These are phyloP conservation scores for Aspergillus flavus DNA, from an alignment of 2,329 filamentous ascomycete species.

Conservation along the genomic window DNA sequence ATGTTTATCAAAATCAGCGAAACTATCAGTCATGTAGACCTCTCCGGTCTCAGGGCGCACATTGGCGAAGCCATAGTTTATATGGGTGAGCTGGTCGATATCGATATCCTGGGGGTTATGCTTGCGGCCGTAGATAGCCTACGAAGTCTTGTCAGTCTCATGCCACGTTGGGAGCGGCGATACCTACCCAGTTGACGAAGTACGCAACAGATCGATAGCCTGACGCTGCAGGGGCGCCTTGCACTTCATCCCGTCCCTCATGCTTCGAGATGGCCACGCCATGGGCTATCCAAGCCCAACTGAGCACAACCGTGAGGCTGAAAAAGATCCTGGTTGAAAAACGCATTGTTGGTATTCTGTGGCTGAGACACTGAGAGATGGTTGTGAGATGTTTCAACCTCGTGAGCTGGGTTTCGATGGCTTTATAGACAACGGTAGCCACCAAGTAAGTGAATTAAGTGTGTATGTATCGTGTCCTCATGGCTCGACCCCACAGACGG, in stretches of 20 bases:
- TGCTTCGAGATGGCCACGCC: neutral
- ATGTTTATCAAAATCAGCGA: conserved; percentile 69
- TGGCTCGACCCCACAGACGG: neutral
- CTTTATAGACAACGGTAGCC: neutral
- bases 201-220: conserved; percentile 1
- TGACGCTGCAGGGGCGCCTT: neutral
- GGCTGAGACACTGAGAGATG: neutral
- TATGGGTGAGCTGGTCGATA: conserved; percentile 78
- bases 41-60: conserved; percentile 77
- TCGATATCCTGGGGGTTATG: conserved; percentile 85
- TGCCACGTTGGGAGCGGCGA: no score
- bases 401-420: neutral
- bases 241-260: neutral
- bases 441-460: neutral
- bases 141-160: no score
- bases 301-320: neutral
- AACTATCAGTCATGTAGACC: conserved; percentile 72
- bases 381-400: neutral
- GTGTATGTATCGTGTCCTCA: neutral
- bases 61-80: conserved; percentile 92
- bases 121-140: conserved; percentile 84
- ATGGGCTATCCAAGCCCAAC: neutral
- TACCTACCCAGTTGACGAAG: conserved; percentile 1
- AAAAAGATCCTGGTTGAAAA: neutral
- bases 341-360: neutral